Conservation (phyloP, 176 grass and related monocot species). For the Tillandsia leiboldiana region DNA sequence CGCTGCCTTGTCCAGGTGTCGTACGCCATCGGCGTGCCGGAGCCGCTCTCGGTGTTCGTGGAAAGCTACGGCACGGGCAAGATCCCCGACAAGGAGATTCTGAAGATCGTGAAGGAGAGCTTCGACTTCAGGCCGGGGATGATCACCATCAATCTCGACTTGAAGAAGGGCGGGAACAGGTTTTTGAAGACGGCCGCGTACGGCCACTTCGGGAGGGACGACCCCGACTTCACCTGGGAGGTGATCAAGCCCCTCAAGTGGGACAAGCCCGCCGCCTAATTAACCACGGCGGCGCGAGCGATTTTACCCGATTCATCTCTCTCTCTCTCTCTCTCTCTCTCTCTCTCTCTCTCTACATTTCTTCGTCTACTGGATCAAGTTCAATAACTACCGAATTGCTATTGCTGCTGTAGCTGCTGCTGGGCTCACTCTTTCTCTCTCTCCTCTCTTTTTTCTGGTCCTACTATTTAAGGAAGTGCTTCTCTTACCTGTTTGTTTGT, state of each 20-base stretch:
- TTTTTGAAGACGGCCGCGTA: slow-evolving; percentile 66
- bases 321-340: not conserved
- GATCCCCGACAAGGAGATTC: slow-evolving; percentile 61
- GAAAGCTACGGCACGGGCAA: slow-evolving; percentile 37
- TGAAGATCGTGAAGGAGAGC: slow-evolving; percentile 57
- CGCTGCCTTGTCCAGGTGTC: slow-evolving; percentile 54
- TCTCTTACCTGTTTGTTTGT: no score
- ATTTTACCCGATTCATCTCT: not conserved
- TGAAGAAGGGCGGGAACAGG: slow-evolving; percentile 48
- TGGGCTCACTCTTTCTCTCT: not conserved
- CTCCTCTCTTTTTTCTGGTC: not conserved
- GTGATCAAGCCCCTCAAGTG: slow-evolving; percentile 51
- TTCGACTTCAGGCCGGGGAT: slow-evolving; percentile 61
- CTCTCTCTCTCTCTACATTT: not conserved
- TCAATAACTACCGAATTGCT: not conserved
- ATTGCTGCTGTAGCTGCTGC: not conserved
- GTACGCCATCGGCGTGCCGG: slow-evolving; percentile 54
- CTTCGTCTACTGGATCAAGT: not conserved
- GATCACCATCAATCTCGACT: slow-evolving; percentile 61
- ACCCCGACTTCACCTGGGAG: slow-evolving; percentile 63
- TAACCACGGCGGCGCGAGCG: not conserved
- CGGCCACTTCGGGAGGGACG: slow-evolving; percentile 51
- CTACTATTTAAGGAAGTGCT: no score
- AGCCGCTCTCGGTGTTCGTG: slow-evolving; percentile 52
- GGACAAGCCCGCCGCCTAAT: slow-evolving; percentile 31